Base-by-base conservation (phyloP, 2,329 filamentous ascomycete genomes). In the Beauveria sp. region DNA sequence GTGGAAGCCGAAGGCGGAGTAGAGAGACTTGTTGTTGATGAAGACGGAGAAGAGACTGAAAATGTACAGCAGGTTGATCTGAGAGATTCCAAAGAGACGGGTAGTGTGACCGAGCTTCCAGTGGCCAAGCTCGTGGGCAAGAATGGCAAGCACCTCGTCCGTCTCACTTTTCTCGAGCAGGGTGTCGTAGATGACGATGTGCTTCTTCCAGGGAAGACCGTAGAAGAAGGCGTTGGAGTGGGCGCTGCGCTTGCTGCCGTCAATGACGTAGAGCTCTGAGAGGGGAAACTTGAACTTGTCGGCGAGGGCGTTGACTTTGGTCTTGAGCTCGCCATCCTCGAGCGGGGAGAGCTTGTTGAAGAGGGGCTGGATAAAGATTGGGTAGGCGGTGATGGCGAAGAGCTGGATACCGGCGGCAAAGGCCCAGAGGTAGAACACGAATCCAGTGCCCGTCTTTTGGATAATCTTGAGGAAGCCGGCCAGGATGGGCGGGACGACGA, bases 101-200 rank as follows among this genome's bases (percentile, higher is more conserved):
- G 92, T 96, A 12, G 94, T 97, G 80, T 99, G 94, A 63, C 91
- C 92, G 67, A 96, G 84, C 69, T 89, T 93, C 94, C 94, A 99
- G 79, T 99, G 94, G 56, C 94, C 94, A 53, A 99, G 84, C 76
- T 99, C 94, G 73, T 99, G 94, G 41, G 91, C 92, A 59, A 99
- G 80, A 58, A 99, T 92, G 66, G 94, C 93, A 62, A 96, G 91
- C 46, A 99, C 92, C 76, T 99, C 94, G 70, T 94, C 84, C 4
- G 90, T 87, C 64, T 92, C 86, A 73, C 89, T 94, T 84, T 97
- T 96, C 76, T 97, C 93, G 64, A 99, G 92, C 65, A 99, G 78
- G 5, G 96, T 99, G 73, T 99, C 94, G 73, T 96, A 99, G 71
- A 99, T 96, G 70, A 99, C 94, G 79, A 99, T 99, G 80, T 97